These are phyloP conservation scores for Talaromyces sp. DNA, from an alignment of 2,329 filamentous ascomycete genomes.

Conservation along the genomic window DNA sequence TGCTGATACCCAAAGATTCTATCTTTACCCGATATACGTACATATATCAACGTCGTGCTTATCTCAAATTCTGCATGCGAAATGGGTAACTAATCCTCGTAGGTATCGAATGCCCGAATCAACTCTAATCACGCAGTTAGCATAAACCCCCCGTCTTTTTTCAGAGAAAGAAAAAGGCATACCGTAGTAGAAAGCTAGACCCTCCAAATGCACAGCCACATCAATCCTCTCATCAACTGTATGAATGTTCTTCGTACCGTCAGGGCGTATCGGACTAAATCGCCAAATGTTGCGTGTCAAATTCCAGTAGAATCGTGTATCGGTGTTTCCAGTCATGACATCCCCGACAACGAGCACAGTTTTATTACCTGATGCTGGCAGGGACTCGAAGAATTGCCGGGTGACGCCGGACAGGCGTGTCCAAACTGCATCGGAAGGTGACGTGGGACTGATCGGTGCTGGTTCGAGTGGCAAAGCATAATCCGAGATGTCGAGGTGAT, in stretches of 20 bases:
- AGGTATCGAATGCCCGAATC: slow-evolving; percentile 17
- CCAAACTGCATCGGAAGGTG: slow-evolving; percentile 27
- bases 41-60: neutral
- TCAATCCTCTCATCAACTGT: slow-evolving; percentile 50
- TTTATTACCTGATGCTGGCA: slow-evolving; percentile 23
- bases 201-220: slow-evolving; percentile 43
- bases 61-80: neutral
- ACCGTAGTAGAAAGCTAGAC: slow-evolving; percentile 44
- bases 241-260: slow-evolving; percentile 46
- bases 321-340: slow-evolving; percentile 54
- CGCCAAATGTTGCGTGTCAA: slow-evolving; percentile 53
- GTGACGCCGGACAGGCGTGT: slow-evolving; percentile 39
- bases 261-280: slow-evolving; percentile 48
- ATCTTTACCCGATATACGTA: neutral
- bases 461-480: slow-evolving; percentile 29
- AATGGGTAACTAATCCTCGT: slow-evolving; percentile 13
- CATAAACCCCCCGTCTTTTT: too few species aligned
- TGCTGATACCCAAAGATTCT: neutral
- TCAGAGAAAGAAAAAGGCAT: slow-evolving; percentile 14
- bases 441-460: slow-evolving; percentile 31
- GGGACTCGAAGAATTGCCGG: slow-evolving; percentile 40
- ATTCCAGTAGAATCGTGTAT: slow-evolving; percentile 53
- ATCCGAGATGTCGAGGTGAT: slow-evolving; percentile 31
- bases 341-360: slow-evolving; percentile 40
- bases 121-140: slow-evolving; percentile 14